Evolutionary conservation across 768 basidiomycete genomes (phyloP).

Genomic region (Galerina sulciceps): DNA sequence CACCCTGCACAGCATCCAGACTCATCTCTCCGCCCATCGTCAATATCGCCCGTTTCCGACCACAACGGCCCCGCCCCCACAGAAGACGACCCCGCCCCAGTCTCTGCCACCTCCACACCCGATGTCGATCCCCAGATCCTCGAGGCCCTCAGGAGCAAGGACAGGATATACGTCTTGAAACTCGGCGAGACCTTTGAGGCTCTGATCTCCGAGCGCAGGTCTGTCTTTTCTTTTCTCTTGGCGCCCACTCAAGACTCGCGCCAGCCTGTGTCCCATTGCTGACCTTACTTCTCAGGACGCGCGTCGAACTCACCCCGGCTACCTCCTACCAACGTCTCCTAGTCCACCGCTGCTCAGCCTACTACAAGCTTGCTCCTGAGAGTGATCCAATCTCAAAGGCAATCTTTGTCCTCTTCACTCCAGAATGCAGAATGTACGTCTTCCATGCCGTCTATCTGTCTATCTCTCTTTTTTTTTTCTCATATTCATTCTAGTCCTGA

Average conservation of each 20-base stretch:
- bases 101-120: constrained; percentile 19
- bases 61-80: constrained; percentile 16
- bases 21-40: constrained; percentile 18
- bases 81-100: constrained; percentile 21
- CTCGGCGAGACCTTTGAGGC: constrained; percentile 87
- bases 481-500: constrained; percentile 54
- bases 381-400: constrained; percentile 65
- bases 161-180: constrained; percentile 85
- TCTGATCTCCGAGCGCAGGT: constrained; percentile 78
- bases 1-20: constrained; percentile 15
- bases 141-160: constrained; percentile 87
- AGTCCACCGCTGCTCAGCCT: constrained; percentile 83
- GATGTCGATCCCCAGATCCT: constrained; percentile 82
- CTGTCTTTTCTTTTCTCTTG: constrained; percentile 30
- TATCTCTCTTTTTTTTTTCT: constrained; percentile 15
- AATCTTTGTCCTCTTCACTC: constrained; percentile 58
- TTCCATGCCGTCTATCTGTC: constrained; percentile 9
- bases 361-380: constrained; percentile 78
- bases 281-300: constrained; percentile 44
- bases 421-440: constrained; percentile 79
- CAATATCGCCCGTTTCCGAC: constrained; percentile 20
- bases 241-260: not conserved
- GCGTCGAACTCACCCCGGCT: constrained; percentile 68
- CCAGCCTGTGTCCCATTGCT: not conserved
- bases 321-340: constrained; percentile 87